Base-by-base conservation (phyloP, 495 filamentous ascomycete genomes). In the Pyronema omphalodes region DNA sequence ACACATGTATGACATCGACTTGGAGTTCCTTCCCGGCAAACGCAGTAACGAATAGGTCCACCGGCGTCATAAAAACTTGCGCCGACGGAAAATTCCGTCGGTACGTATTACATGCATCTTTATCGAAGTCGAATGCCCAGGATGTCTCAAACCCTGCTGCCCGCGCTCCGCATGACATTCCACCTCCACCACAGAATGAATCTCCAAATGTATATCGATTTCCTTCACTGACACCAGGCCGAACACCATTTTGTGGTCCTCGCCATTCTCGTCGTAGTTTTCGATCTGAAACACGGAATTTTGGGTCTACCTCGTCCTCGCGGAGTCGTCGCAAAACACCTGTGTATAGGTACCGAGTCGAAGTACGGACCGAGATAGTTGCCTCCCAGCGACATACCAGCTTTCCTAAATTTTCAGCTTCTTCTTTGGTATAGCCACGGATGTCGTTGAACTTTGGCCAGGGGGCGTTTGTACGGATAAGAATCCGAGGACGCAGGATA, bases 1-100 rank as follows among this genome's bases (percentile, higher is more conserved):
- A 91, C 0, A 89, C 65, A 53, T 95, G 88, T 1, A 83, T 69
- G 15, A 93, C 70, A 58, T 94, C 87, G 0, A 85, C 75, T n/a
- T 58, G 55, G 7, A 58, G 47, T 11, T 18, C 61, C 17, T 61
- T 62, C 14, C 69, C 51, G 51, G 68, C 55, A 9, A 59, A 29
- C 40, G 45, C 47, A 57, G n/a, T 12, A 45, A 70, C 6, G 62
- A 86, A 76, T 7, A 77, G 62, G 37, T 74, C 60, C 6, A 75
- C 74, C 1, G 71, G 65, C 15, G 69, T 60, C 1, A 70, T 15
- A 47, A 75, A 72, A 6, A 76, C 58, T 0, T 60, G 55, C 0
- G 71, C 68, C 0, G 65, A 53, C 0, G 69, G 67, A 56, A 84
- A 88, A 54, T 93, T 91, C 3, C 23, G 50, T 12, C 52, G 54